A percentile compares a stretch with the other conserved stretches of the same genome.
These are phyloP conservation scores for Volvariella surrecta DNA, from an alignment of 1,284 basidiomycete genomes.

Conservation along the genomic window DNA sequence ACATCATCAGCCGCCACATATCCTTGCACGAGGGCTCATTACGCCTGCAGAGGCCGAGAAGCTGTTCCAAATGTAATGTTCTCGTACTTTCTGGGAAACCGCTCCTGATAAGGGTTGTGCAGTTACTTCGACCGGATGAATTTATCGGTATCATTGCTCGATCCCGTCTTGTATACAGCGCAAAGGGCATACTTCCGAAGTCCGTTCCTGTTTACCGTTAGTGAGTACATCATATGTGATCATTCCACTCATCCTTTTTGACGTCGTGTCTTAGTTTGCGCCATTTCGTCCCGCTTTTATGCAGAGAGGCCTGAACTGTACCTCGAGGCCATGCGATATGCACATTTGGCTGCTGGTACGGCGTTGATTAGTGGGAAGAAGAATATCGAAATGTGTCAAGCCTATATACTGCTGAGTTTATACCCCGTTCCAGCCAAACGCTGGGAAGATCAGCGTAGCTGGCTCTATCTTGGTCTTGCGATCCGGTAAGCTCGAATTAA, in stretches of 20 bases:
- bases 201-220: constrained; percentile 75
- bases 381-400: constrained; percentile 67
- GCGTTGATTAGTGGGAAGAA: constrained; percentile 67
- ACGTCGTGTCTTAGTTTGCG: constrained; percentile 49
- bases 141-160: constrained; percentile 58
- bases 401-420: constrained; percentile 63
- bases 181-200: constrained; percentile 66
- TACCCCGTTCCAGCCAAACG: constrained; percentile 66
- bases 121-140: constrained; percentile 77
- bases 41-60: constrained; percentile 65
- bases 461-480: constrained; percentile 73
- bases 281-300: constrained; percentile 69
- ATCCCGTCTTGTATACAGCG: constrained; percentile 69
- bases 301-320: constrained; percentile 58
- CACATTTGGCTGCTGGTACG: constrained; percentile 63
- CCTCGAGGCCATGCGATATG: constrained; percentile 56
- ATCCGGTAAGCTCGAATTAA: constrained; percentile 46
- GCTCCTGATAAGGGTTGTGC: constrained; percentile 7
- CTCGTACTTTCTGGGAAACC: not conserved
- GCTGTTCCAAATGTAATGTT: constrained; percentile 67
- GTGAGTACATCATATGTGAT: constrained; percentile 36
- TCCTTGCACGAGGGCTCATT: constrained; percentile 64
- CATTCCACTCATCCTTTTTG: constrained; percentile 2
- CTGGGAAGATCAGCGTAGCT: constrained; percentile 76
- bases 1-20: constrained; percentile 52